These are phyloP conservation scores for Solanum raphanifolium DNA, from an alignment of 257 asterid species.

Conservation along the genomic window DNA sequence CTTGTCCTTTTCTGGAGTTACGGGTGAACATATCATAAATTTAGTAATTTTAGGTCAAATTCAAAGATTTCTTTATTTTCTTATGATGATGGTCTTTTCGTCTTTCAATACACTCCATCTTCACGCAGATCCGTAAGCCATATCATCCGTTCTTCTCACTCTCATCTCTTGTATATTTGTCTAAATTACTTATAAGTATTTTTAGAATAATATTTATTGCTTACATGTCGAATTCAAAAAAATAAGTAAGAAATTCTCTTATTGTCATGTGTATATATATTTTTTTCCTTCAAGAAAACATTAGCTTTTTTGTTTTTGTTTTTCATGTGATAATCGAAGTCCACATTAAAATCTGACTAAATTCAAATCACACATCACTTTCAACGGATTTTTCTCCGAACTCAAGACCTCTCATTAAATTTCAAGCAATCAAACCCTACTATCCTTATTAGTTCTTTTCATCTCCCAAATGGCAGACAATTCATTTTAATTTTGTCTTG, in stretches of 20 bases:
- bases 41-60: not conserved
- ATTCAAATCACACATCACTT: too few relatives aligned
- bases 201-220: too few relatives aligned
- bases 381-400: fast-evolving
- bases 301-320: not conserved
- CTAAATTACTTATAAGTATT: not conserved
- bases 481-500: not conserved
- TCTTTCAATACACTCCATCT: not conserved
- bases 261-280: not conserved
- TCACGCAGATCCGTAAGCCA: fast-evolving
- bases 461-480: not conserved
- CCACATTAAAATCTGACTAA: too few relatives aligned
- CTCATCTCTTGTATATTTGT: not conserved
- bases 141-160: not conserved
- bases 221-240: not conserved
- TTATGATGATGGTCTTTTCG: not conserved
- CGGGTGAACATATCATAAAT: too few relatives aligned
- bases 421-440: too few relatives aligned
- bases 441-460: not conserved
- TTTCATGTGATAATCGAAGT: fast-evolving
- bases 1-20: not conserved
- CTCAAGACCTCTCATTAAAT: not conserved
- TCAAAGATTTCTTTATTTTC: not conserved
- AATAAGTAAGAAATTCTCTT: too few relatives aligned
- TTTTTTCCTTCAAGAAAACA: not conserved